Base-by-base conservation (phyloP, 805 yeast genomes). In the Wickerhamomyces canadensis region DNA sequence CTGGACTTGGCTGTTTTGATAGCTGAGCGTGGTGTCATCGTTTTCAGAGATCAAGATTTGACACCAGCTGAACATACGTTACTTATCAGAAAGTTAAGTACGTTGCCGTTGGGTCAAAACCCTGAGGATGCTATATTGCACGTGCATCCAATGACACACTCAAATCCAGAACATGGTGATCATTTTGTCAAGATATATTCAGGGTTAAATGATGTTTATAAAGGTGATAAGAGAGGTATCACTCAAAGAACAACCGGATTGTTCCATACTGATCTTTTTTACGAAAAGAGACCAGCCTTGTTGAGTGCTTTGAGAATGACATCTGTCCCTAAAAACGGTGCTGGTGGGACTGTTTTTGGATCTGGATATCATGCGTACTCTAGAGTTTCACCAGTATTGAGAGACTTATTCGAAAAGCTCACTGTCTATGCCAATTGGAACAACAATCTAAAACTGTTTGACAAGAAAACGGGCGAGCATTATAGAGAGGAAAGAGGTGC, bases 281-380 rank as follows among this genome's bases (percentile, higher is more conserved):
- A 33, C 12, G 30, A 33, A 15, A 33, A 18, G 14, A 24, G 17
- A 16, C 35, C 35, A 12, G 35, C 35, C 5, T 24, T 27, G 18
- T 33, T 24, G 16, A 24, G 29, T 25, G 35, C 35, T 15, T 25
- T 33, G 19, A 27, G 25, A 6, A 33, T 33, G 35, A 33, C 35
- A 9, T 16, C 17, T 14, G 35, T 25, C 13, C 35, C 35, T n/a
- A 18, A 15, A 14, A 24, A 33, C 18, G 35, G 35, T 12, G 35
- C 35, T 24, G 35, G 35, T 33, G 35, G 35, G 8, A 33, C 35
- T 13, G 35, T 33, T 23, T 33, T 33, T 33, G 35, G 30, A n/a
- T 24, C 29, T 26, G 35, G 35, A 4, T 33, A 33, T 17, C 30
- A 33, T 33, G 35, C 35, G 17, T 26, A 25, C 18, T 27, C 24